A percentile compares a stretch with the other conserved stretches of the same genome.
These are phyloP conservation scores for Stropharia rugosoannulata DNA, from an alignment of 768 basidiomycete species.

Conservation along the genomic window DNA sequence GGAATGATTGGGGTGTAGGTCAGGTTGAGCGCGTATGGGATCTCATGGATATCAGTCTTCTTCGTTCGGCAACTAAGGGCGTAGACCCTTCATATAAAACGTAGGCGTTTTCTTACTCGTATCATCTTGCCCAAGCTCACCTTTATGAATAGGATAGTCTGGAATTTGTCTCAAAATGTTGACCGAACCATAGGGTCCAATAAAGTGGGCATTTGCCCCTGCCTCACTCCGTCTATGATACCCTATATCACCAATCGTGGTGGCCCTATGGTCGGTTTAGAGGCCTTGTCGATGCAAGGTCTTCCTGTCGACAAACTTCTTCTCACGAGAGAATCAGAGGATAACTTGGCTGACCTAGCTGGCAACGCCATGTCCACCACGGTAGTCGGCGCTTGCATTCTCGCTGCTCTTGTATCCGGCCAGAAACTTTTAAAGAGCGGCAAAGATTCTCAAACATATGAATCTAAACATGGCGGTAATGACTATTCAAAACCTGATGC, in stretches of 20 bases:
- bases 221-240: slow-evolving; percentile 95
- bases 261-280: slow-evolving; percentile 92
- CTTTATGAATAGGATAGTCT: slow-evolving; percentile 61
- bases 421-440: slow-evolving; percentile 67
- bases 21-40: slow-evolving; percentile 97
- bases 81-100: slow-evolving; percentile 89
- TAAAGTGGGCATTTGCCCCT: slow-evolving; percentile 84
- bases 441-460: slow-evolving; percentile 65
- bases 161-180: slow-evolving; percentile 97
- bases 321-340: slow-evolving; percentile 89
- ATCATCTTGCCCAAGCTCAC: slow-evolving; percentile 6
- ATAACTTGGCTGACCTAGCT: slow-evolving; percentile 90
- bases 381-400: slow-evolving; percentile 87
- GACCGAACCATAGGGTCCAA: slow-evolving; percentile 85
- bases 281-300: slow-evolving; percentile 92
- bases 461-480: slow-evolving; percentile 51
- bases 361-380: slow-evolving; percentile 99
- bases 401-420: slow-evolving; percentile 75
- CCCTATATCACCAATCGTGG: slow-evolving; percentile 95
- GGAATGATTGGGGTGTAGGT: slow-evolving; percentile 91
- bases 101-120: slow-evolving; percentile 39
- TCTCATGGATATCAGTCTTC: slow-evolving; percentile 86
- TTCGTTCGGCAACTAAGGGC: slow-evolving; percentile 78
- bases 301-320: slow-evolving; percentile 90
- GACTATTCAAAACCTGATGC: slow-evolving; percentile 30